Conservation (phyloP, 2,329 filamentous ascomycete species). For the Didymosphaeria variabile region DNA sequence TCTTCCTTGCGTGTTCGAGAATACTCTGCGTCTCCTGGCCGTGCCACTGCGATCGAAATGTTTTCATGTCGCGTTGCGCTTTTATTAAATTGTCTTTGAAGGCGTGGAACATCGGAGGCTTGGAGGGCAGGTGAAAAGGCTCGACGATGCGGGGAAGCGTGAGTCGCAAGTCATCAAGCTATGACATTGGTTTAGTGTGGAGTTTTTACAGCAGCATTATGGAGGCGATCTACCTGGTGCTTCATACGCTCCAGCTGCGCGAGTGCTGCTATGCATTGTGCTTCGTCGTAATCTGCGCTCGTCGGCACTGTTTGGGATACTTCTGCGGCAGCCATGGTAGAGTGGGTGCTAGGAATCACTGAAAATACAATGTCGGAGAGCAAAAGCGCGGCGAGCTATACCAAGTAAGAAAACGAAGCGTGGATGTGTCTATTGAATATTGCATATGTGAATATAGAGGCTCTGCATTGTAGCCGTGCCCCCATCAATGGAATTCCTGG, state of each 20-base stretch:
- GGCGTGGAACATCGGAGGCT: constrained; percentile 47
- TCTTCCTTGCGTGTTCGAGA: constrained; percentile 47
- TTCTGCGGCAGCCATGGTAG: constrained; percentile 9
- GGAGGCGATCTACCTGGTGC: constrained; percentile 45
- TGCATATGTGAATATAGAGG: constrained; percentile 4
- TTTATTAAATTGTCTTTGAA: constrained; percentile 50
- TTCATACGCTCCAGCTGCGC: constrained; percentile 56
- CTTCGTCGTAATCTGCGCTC: constrained; percentile 48
- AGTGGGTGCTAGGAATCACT: not conserved
- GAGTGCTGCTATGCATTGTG: constrained; percentile 53
- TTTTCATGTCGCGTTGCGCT: constrained; percentile 48
- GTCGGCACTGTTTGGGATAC: constrained; percentile 1
- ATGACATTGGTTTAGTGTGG: constrained; percentile 14
- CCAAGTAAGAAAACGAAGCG: not conserved
- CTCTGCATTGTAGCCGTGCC: not conserved
- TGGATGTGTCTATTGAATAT: not conserved
- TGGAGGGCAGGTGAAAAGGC: constrained; percentile 46
- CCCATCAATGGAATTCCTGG: not conserved
- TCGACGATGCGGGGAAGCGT: constrained; percentile 54
- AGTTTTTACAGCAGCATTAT: not conserved
- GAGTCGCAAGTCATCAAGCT: constrained; percentile 56
- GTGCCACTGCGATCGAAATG: constrained; percentile 50
- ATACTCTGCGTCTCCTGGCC: constrained; percentile 46
- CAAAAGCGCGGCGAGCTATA: too few relatives aligned
- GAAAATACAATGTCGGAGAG: not conserved